Base-by-base conservation (phyloP, 805 yeast genomes). In the Tetrapisispora phaffii region DNA sequence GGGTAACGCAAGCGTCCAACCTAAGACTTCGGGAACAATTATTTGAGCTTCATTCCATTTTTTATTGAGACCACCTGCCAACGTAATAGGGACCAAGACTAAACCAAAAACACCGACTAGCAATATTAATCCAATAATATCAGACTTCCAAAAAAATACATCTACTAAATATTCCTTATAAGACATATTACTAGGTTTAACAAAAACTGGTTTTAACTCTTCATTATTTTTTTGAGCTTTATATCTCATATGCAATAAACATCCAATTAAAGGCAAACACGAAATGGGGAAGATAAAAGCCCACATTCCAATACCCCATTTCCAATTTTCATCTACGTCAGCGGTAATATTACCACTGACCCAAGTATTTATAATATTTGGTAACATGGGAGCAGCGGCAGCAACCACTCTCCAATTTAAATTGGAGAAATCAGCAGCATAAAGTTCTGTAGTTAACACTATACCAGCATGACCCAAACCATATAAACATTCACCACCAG, bases 351-450 rank as follows among this genome's bases (percentile, higher is more conserved):
- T 61, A 50, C 85, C 86, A 31, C 77, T 64, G 44, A 80, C 68
- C 88, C 88, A 82, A 21, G 87, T 78, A 59, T 80, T 82, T 58
- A 82, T 77, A 50, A 82, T 72, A 53, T 76, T 80, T 0, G 87
- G 87, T 41, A 75, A 63, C 3, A 84, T 80, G 4, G 86, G 84
- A 39, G 79, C 63, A 50, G 77, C 77, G 8, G 82, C 72, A 47
- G 71, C 73, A 32, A 74, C 65, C 50, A 80, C 71, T 65, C 88
- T 74, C 78, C 83, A 79, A 55, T 79, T 78, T 56, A 80, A 69
- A 50, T 69, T 70, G 15, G 86, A 77, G 58, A 77, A 70, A 63
- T 82, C 89, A 16, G 82, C 75, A 44, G 75, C 68, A 41, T 79
- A 58, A 26, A 80, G 65, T 54, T 78, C 79, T 45, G 79, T 54